phyloP scores from a whole-genome alignment of 257 asterid species.

The Pogostemon cablin region DNA sequence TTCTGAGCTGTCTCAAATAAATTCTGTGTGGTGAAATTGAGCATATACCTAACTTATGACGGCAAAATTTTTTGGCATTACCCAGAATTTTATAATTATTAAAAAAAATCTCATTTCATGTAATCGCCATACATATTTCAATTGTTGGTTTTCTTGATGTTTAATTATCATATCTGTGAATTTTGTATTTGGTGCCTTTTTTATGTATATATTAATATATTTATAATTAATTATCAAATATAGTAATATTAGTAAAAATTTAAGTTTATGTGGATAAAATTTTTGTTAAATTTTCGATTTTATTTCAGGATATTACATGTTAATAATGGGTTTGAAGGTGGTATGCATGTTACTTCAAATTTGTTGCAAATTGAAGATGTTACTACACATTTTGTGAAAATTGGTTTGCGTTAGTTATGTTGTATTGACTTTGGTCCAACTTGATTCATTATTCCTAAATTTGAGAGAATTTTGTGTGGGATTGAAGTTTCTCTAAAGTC shows the following conservation, averaged over 20 bases:
- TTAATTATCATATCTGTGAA: neutral
- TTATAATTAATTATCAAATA: neutral
- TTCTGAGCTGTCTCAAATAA: too few species aligned
- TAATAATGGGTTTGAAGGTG: neutral
- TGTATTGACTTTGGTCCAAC: neutral
- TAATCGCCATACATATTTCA: neutral
- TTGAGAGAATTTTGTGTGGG: too few species aligned
- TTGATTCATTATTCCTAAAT: neutral
- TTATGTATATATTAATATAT: neutral
- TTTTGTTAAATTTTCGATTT: neutral
- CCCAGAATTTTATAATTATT: too few species aligned
- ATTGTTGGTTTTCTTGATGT: neutral
- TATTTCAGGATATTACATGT: neutral
- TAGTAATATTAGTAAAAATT: neutral
- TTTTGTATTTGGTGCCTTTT: neutral
- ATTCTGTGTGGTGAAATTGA: too few species aligned
- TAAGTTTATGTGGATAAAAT: neutral
- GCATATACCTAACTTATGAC: too few species aligned
- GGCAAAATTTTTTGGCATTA: too few species aligned
- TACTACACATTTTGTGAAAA: neutral
- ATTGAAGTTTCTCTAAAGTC: too few species aligned
- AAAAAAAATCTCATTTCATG: too few species aligned
- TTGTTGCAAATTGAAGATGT: neutral
- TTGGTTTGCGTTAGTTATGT: neutral
- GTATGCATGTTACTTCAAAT: too few species aligned